Evolutionary conservation across 176 grass and related monocot species (phyloP), one percentile per base, ranked within the genome.

Genomic region (Sorghum bicolor): DNA sequence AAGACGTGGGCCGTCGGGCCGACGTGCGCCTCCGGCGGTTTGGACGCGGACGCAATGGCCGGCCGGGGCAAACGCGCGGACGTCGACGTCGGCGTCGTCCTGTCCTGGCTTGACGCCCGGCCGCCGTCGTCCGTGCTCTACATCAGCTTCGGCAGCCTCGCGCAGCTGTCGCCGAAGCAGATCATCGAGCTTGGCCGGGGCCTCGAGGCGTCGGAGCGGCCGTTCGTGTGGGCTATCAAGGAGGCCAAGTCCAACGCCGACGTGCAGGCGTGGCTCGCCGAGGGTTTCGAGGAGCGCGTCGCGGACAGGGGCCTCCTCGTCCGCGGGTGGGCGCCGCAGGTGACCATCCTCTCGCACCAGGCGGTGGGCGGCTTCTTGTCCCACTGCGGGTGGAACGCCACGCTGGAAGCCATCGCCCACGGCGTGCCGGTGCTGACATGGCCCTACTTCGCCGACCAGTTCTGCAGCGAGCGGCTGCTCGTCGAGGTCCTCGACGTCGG

Each of bases 361-460:
- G 80, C 86, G 1, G 71, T 87, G 26, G 80, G 92, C 24, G 86
- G 89, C 2, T 94, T 91, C 64, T 70, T 91, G 66, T 87, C 83
- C 8, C 92, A 87, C 75, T 94, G 92, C 53, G 92, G 92, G 11
- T 94, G 92, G 86, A 94, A 94, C 76, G 87, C 86, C 20, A 85
- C 63, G 43, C n/a, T 82, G 9, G 92, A 94, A 45, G 83, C 89
- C 26, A 13, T 94, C 36, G 45, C 70, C 22, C 68, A 72, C 53
- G 92, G 89, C 69, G 83, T 91, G 68, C 92, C 89, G 4, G 39
- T 80, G 80, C 77, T 91, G n/a, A 94, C 89, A 25, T 94, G 92
- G 89, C 92, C 88, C 26, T 48, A 53, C 38, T 70, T 87, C 70
- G 44, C 79, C 26, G 89, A 91, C 68, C 92, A 91, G 72, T 91